These are phyloP conservation scores for Mikania micrantha DNA, from an alignment of 129 eudicot species.

Conservation along the genomic window DNA sequence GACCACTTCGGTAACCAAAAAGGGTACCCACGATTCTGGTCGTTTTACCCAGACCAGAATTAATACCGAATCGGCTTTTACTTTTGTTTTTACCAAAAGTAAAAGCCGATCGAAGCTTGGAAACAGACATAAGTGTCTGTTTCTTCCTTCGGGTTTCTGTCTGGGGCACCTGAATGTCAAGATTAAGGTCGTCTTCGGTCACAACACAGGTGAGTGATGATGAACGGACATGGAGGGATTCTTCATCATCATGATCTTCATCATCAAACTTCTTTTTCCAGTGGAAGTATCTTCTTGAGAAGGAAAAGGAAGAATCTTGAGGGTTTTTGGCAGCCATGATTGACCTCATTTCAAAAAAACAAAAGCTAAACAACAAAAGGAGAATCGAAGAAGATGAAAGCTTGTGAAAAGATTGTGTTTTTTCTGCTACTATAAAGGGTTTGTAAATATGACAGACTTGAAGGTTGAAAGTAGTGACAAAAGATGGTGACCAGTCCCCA, in stretches of 20 bases:
- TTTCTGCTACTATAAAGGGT: slow-evolving; percentile 15
- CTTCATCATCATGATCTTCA: slow-evolving; percentile 41
- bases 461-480: slow-evolving; percentile 45
- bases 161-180: too few relatives aligned
- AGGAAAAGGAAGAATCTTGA: slow-evolving; percentile 72
- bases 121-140: slow-evolving; percentile 28
- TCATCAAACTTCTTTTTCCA: slow-evolving; percentile 51
- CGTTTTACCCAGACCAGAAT: slow-evolving; percentile 45
- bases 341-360: slow-evolving; percentile 55
- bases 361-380: slow-evolving; percentile 27
- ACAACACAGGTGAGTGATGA: slow-evolving; percentile 29
- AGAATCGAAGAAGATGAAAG: slow-evolving; percentile 4
- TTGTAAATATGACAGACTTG: slow-evolving; percentile 10
- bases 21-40: slow-evolving; percentile 66
- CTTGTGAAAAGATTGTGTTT: slow-evolving; percentile 19
- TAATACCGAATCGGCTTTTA: slow-evolving; percentile 17
- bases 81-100: too few relatives aligned
- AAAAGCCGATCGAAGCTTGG: slow-evolving; percentile 53
- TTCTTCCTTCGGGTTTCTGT: slow-evolving; percentile 31
- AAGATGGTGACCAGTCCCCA: slow-evolving; percentile 72
- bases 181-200: slow-evolving; percentile 21
- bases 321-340: slow-evolving; percentile 75
- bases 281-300: slow-evolving; percentile 80
- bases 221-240: slow-evolving; percentile 37
- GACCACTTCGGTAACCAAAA: slow-evolving; percentile 78